Evolutionary conservation across 2,329 filamentous ascomycete species (phyloP).

Genomic region (Aspergillus sp.): DNA sequence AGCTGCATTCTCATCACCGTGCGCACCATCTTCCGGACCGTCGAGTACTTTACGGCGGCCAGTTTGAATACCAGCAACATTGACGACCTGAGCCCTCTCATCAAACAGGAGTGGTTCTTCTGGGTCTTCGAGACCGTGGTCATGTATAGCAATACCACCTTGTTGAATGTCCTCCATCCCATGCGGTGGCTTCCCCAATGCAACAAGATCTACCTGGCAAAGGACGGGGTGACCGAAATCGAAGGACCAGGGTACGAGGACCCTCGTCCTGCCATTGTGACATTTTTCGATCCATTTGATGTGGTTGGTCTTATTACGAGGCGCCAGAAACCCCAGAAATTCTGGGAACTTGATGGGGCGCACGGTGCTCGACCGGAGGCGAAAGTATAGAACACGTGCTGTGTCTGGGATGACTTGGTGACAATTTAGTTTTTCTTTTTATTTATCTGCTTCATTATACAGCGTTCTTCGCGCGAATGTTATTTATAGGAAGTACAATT

Average conservation of each 20-base stretch:
- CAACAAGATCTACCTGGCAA: conserved; percentile 51
- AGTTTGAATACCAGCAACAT: conserved; percentile 34
- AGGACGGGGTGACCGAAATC: conserved; percentile 54
- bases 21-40: conserved; percentile 50
- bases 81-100: conserved; percentile 33
- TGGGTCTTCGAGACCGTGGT: conserved; percentile 55
- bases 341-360: conserved; percentile 34
- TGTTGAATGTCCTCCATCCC: conserved; percentile 55
- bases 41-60: conserved; percentile 47
- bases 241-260: conserved; percentile 52
- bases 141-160: conserved; percentile 52
- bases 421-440: not conserved
- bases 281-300: conserved; percentile 46
- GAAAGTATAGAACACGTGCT: not conserved
- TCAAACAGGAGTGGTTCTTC: conserved; percentile 52
- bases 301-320: conserved; percentile 36
- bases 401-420: not conserved
- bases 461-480: not conserved
- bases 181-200: conserved; percentile 50
- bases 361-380: not conserved
- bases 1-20: conserved; percentile 46
- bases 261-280: conserved; percentile 45
- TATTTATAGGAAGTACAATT: not conserved
- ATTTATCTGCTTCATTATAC: not conserved
- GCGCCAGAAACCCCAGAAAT: conserved; percentile 37